These are phyloP conservation scores for Spergularia marina DNA, from an alignment of 148 eudicot species.

Conservation along the genomic window DNA sequence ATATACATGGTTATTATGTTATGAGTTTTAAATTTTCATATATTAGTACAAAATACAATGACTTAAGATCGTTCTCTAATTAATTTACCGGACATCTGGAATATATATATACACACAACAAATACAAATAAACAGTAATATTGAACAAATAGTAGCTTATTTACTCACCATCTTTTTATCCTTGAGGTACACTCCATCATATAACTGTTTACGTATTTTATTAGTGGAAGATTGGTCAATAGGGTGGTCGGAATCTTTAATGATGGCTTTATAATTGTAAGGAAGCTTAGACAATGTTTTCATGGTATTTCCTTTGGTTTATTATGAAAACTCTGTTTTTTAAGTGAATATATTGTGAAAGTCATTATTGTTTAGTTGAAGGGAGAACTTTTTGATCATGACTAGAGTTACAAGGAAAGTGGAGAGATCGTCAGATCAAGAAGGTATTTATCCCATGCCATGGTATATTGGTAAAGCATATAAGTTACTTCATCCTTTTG, in stretches of 20 bases:
- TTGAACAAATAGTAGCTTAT: neutral
- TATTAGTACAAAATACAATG: too few relatives aligned
- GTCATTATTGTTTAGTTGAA: too few relatives aligned
- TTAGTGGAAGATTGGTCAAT: conserved; percentile 42
- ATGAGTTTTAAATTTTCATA: too few relatives aligned
- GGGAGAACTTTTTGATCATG: too few relatives aligned
- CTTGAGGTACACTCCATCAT: conserved; percentile 49
- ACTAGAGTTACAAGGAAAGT: too few relatives aligned
- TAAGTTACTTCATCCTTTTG: too few relatives aligned
- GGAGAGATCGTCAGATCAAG: too few relatives aligned
- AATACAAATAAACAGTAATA: neutral
- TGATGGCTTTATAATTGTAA: conserved; percentile 43
- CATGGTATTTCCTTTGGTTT: neutral
- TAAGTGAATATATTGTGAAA: neutral
- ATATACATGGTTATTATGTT: too few relatives aligned
- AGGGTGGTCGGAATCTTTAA: conserved; percentile 40
- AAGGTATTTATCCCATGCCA: too few relatives aligned
- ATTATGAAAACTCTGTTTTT: neutral
- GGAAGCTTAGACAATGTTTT: conserved; percentile 30
- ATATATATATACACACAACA: neutral
- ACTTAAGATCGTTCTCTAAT: too few relatives aligned
- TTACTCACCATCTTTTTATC: conserved; percentile 42
- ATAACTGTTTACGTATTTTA: conserved; percentile 36
- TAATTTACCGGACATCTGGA: too few relatives aligned
- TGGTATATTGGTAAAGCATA: too few relatives aligned